Base-by-base conservation (phyloP, 495 filamentous ascomycete genomes). In the Podospora tetraspora region DNA sequence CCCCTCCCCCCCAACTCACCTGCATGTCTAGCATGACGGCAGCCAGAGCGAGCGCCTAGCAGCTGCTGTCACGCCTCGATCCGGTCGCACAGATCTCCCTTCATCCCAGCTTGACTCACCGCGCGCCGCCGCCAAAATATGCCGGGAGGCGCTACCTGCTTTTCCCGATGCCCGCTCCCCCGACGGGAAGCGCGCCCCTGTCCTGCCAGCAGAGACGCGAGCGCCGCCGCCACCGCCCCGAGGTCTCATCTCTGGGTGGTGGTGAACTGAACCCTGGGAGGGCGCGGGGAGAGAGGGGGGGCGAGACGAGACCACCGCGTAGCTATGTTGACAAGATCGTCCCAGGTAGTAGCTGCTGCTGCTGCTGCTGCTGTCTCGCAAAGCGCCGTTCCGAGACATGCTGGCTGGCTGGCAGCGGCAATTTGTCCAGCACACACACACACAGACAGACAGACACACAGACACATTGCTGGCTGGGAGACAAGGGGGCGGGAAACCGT, bases 51-150 rank as follows among this genome's bases (percentile, higher is more conserved):
- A 24, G 62, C 32, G 30, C 23, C 62, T 57, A 21, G 21, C 62
- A 52, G 62, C 62, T 64, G 43, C 62, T 64, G 62, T 64, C 62
- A 64, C 34, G 32, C 62, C 43, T 57, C 62, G 62, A 64, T 64
- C 62, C 12, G 43, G 62, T 64, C 32, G 32, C 34, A 64, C 62
- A 64, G 62, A 64, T 64, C 62, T 64, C 62, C 62, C 62, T 25
- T 60, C 22, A 29, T 60, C 59, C 58, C 62, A 56, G 21, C 22
- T 57, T 52, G 22, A n/a, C 62, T 43, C 62, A 63, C 22, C 29
- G 29, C 62, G 43, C 43, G 43, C 16, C 43, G 43, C 43, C 43
- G 27, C 59, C 59, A 24, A 29, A 16, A 8, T 24, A 60, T 60
- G 23, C 59, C 59, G 59, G 59, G 59, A 60, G 3, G 59, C 12